Conservation (phyloP, 352 stramenopile genomes). For the Phytophthora pistaciae region DNA sequence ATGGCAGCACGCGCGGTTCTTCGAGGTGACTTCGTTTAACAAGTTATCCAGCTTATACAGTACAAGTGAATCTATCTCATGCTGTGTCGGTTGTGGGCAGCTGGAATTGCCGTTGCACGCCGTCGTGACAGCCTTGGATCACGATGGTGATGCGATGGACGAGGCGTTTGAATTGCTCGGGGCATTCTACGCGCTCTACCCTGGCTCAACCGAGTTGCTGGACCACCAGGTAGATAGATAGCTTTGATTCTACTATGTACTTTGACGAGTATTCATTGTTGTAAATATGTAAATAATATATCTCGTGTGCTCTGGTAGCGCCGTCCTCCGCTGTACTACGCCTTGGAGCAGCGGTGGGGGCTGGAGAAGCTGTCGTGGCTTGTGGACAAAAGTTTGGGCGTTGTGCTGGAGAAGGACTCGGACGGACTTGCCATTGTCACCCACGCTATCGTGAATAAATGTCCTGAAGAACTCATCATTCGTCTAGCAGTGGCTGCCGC, state of each 20-base stretch:
- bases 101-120: conserved; percentile 58
- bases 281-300: too few species aligned
- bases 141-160: conserved; percentile 10
- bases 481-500: conserved; percentile 65
- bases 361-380: conserved; percentile 67
- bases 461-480: conserved; percentile 59
- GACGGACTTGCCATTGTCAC: conserved; percentile 51
- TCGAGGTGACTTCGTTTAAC: conserved; percentile 44
- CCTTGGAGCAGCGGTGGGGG: conserved; percentile 50
- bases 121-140: conserved; percentile 31
- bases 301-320: conserved; percentile 11
- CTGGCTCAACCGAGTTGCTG: conserved; percentile 21
- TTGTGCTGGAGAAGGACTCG: conserved; percentile 56
- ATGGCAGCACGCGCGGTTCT: conserved; percentile 52
- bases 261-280: too few species aligned
- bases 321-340: conserved; percentile 42
- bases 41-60: background rate
- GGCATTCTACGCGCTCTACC: conserved; percentile 36
- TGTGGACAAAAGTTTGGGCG: conserved; percentile 42
- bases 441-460: conserved; percentile 51
- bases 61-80: background rate
- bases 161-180: conserved; percentile 48
- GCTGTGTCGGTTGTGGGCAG: conserved; percentile 22
- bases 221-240: conserved; percentile 46
- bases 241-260: too few species aligned